These are phyloP conservation scores for Sporothrix inflata DNA, from an alignment of 2,329 filamentous ascomycete species.

Conservation along the genomic window DNA sequence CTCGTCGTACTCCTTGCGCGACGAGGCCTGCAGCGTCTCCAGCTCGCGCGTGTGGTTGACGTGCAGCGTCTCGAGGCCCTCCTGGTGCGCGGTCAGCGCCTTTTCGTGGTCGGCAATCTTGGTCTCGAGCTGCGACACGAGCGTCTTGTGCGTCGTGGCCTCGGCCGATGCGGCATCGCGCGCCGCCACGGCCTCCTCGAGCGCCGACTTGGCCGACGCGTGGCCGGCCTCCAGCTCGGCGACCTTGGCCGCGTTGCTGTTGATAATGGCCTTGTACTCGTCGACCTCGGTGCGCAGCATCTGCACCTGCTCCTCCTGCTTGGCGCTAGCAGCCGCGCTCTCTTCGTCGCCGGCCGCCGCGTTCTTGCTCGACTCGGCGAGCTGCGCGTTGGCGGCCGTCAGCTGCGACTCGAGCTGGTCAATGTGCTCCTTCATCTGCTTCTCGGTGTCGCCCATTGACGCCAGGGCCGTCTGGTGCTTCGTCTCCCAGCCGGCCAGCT, in stretches of 20 bases:
- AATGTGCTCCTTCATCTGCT: constrained; percentile 72
- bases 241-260: constrained; percentile 69
- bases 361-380: constrained; percentile 42
- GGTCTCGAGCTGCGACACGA: constrained; percentile 58
- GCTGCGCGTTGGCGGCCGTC: constrained; percentile 56
- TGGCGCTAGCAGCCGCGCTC: constrained; percentile 41
- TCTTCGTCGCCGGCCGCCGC: constrained; percentile 36
- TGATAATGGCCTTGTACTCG: constrained; percentile 76
- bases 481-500: constrained; percentile 73
- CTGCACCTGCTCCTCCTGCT: constrained; percentile 63
- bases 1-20: constrained; percentile 60
- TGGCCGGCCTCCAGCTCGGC: constrained; percentile 75
- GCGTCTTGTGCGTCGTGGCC: constrained; percentile 49
- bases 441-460: constrained; percentile 72
- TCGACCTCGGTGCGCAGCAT: constrained; percentile 75
- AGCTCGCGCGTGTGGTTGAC: constrained; percentile 56
- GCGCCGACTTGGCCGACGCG: constrained; percentile 64
- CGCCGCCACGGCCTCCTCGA: constrained; percentile 62
- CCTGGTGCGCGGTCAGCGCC: constrained; percentile 58
- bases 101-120: constrained; percentile 64
- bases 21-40: constrained; percentile 51
- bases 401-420: constrained; percentile 69
- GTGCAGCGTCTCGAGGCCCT: constrained; percentile 54
- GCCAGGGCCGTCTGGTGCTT: constrained; percentile 74
- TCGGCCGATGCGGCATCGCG: constrained; percentile 57